Percentiles rank a stretch among this genome's conserved stretches.
These are phyloP conservation scores for Tolypocladium pustulatum DNA, from an alignment of 2,329 filamentous ascomycete genomes.

Conservation along the genomic window DNA sequence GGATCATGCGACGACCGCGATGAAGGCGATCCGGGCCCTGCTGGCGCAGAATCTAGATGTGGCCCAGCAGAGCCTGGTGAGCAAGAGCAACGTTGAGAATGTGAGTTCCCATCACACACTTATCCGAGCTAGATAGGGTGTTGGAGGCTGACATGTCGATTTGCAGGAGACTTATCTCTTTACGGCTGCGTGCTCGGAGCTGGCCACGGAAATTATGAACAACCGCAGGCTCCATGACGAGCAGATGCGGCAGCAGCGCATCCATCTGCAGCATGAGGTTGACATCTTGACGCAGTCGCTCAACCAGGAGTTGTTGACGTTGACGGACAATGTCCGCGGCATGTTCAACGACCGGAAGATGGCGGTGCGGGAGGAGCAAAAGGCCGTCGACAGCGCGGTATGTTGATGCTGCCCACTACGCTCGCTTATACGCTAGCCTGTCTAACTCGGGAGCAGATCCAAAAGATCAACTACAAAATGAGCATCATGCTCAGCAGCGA, in stretches of 20 bases:
- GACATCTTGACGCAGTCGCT: slow-evolving; percentile 81
- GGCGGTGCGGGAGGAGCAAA: slow-evolving; percentile 80
- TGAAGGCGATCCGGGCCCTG: slow-evolving; percentile 81
- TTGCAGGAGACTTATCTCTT: slow-evolving; percentile 77
- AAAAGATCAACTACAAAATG: slow-evolving; percentile 95
- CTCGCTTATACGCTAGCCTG: background rate
- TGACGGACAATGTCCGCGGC: slow-evolving; percentile 88
- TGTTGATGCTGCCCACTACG: slow-evolving; percentile 13
- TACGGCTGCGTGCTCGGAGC: slow-evolving; percentile 82
- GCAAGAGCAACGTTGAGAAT: slow-evolving; percentile 89
- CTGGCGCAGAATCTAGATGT: slow-evolving; percentile 71
- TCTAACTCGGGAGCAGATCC: slow-evolving; percentile 44
- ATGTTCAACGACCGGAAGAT: slow-evolving; percentile 96
- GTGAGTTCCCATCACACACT: slow-evolving; percentile 10
- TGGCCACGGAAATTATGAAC: slow-evolving; percentile 77
- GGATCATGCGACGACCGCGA: slow-evolving; percentile 69
- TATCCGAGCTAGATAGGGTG: background rate
- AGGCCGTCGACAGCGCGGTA: slow-evolving; percentile 70
- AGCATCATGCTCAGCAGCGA: slow-evolving; percentile 84
- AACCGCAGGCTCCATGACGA: slow-evolving; percentile 69
- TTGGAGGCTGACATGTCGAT: background rate
- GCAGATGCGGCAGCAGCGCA: slow-evolving; percentile 70
- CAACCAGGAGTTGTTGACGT: slow-evolving; percentile 67
- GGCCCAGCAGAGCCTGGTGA: slow-evolving; percentile 70
- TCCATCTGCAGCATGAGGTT: slow-evolving; percentile 85